Percentiles rank a stretch among this genome's conserved stretches.
Evolutionary conservation across 2,329 filamentous ascomycete genomes (phyloP).

Genomic region (Claviceps sp.): DNA sequence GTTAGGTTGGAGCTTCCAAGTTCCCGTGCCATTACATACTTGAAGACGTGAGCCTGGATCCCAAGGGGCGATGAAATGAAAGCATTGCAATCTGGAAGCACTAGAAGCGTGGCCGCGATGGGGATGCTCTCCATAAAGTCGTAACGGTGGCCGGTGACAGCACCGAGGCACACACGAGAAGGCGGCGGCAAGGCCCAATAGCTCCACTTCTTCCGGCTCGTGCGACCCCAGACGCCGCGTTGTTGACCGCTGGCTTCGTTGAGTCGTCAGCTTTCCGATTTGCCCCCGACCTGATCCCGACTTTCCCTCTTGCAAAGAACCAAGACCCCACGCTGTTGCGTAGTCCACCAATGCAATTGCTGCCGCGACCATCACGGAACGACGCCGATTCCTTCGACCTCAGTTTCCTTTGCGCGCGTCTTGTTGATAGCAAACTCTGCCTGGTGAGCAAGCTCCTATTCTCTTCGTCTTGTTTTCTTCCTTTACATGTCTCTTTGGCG

Average conservation of each 20-base stretch:
- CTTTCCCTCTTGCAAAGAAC: constrained; percentile 8
- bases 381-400: constrained; percentile 8
- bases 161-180: no score
- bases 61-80: neutral
- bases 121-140: no score
- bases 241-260: constrained; percentile 4
- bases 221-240: no score
- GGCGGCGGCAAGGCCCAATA: no score
- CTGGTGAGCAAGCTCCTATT: constrained; percentile 1
- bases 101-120: neutral
- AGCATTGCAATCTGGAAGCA: neutral
- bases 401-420: constrained; percentile 2
- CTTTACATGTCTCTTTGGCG: neutral
- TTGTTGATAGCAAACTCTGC: neutral
- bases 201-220: no score
- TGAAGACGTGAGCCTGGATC: neutral
- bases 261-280: constrained; percentile 6
- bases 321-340: constrained; percentile 4
- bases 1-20: neutral
- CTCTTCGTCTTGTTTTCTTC: neutral
- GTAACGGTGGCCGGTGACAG: no score
- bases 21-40: neutral
- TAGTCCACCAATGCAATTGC: constrained; percentile 6
- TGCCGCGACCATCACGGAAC: constrained; percentile 6
- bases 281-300: neutral